Percentiles rank a stretch among this genome's conserved stretches.
Evolutionary conservation across 768 basidiomycete genomes (phyloP).

Genomic region (Lentinula aciculospora): DNA sequence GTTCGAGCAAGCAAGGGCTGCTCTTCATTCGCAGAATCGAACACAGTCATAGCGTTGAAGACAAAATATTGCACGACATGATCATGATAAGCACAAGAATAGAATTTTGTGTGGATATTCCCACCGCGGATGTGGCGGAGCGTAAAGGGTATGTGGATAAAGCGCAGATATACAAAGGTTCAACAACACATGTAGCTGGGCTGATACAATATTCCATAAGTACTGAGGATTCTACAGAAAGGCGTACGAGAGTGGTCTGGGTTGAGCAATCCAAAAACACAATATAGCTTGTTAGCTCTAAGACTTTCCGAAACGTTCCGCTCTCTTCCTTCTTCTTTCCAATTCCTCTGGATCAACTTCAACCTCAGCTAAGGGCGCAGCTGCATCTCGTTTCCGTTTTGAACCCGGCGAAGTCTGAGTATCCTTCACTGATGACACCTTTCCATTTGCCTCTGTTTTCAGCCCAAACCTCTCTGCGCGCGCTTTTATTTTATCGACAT

Average conservation of each 20-base stretch:
- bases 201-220: background rate
- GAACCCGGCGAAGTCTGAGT: constrained; percentile 7
- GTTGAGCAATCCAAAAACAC: background rate
- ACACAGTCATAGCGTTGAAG: background rate
- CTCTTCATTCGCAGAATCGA: background rate
- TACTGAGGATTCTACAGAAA: background rate
- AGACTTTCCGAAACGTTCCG: constrained; percentile 52
- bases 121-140: background rate
- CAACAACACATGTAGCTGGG: background rate
- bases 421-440: background rate
- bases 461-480: constrained; percentile 55
- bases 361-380: constrained; percentile 17
- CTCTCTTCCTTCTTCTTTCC: constrained; percentile 55
- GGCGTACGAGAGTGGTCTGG: background rate
- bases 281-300: background rate
- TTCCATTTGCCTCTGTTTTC: background rate
- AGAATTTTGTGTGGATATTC: background rate
- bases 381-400: constrained; percentile 8
- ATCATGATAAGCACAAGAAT: background rate
- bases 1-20: background rate
- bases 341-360: constrained; percentile 52
- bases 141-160: no score
- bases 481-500: constrained; percentile 40
- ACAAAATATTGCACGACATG: background rate
- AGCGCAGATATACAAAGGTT: background rate